These are phyloP conservation scores for Verticillium zaregamsianum DNA, from an alignment of 2,329 filamentous ascomycete species.

Conservation along the genomic window DNA sequence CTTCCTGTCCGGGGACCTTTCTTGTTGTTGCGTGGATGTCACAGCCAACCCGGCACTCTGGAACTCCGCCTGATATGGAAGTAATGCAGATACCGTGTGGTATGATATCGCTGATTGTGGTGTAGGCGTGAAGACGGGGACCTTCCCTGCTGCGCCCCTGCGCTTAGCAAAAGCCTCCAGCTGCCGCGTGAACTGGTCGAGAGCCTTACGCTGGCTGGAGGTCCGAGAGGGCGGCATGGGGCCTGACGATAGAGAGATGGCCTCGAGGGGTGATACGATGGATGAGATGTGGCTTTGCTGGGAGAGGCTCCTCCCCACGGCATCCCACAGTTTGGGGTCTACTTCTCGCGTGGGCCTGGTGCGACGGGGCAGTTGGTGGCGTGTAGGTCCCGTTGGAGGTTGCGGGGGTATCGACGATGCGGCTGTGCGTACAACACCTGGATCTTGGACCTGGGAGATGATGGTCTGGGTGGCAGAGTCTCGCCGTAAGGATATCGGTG, in stretches of 20 bases:
- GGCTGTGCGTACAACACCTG: neutral
- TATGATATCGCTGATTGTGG: slow-evolving; percentile 37
- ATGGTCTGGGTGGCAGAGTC: neutral
- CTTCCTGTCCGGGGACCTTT: slow-evolving; percentile 9
- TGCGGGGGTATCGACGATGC: neutral
- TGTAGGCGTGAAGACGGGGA: slow-evolving; percentile 34
- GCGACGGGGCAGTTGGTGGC: neutral
- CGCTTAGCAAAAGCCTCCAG: slow-evolving; percentile 20
- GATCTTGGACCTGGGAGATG: neutral
- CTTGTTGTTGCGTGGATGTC: slow-evolving; percentile 44
- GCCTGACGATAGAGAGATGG: slow-evolving; percentile 1
- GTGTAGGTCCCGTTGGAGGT: neutral
- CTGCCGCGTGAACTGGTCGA: slow-evolving; percentile 25
- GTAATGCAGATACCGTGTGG: slow-evolving; percentile 47
- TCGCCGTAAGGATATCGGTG: neutral
- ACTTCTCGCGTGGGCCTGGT: neutral
- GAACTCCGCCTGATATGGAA: slow-evolving; percentile 52
- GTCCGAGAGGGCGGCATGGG: slow-evolving; percentile 27
- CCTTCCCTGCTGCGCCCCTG: slow-evolving; percentile 30
- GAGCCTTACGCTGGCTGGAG: slow-evolving; percentile 35
- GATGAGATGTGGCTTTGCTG: slow-evolving; percentile 13
- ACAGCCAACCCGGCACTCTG: slow-evolving; percentile 50
- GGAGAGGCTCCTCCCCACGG: slow-evolving; percentile 12
- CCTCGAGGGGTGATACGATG: slow-evolving; percentile 7
- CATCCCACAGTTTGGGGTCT: slow-evolving; percentile 12